Conservation (phyloP, 345 rosid genomes). For the Lepidium africanum region DNA sequence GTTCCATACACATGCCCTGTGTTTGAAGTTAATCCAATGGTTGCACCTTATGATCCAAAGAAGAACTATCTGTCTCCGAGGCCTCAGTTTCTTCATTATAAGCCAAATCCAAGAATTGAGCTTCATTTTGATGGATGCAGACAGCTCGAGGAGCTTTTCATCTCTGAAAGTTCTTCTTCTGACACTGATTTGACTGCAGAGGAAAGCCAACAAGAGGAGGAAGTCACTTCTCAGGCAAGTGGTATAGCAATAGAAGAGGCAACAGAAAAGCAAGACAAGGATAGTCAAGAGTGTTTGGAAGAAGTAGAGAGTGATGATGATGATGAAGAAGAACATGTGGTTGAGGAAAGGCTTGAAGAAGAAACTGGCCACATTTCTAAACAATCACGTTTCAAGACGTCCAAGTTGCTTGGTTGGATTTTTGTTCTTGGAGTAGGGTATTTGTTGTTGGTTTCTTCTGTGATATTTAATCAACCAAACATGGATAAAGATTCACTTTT, state of each 20-base stretch:
- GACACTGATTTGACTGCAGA: slow-evolving; percentile 46
- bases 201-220: slow-evolving; percentile 34
- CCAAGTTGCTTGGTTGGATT: slow-evolving; percentile 41
- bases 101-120: slow-evolving; percentile 51
- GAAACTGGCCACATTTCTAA: slow-evolving; percentile 18
- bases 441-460: slow-evolving; percentile 28
- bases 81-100: slow-evolving; percentile 60
- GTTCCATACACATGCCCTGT: slow-evolving; percentile 27
- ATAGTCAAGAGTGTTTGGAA: slow-evolving; percentile 20
- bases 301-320: background rate
- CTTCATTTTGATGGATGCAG: slow-evolving; percentile 30
- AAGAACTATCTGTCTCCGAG: slow-evolving; percentile 56
- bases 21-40: slow-evolving; percentile 57
- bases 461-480: background rate
- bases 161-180: slow-evolving; percentile 32
- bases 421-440: slow-evolving; percentile 32
- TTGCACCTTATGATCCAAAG: slow-evolving; percentile 59
- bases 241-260: slow-evolving; percentile 11
- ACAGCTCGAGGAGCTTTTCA: slow-evolving; percentile 45
- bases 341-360: slow-evolving; percentile 19
- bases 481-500: background rate
- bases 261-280: background rate
- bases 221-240: slow-evolving; percentile 21
- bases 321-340: slow-evolving; percentile 20
- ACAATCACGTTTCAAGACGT: slow-evolving; percentile 32